A percentile compares a stretch with the other conserved stretches of the same genome.
Conservation (phyloP, 345 rosid genomes). For the Citrus mangshanensis region DNA sequence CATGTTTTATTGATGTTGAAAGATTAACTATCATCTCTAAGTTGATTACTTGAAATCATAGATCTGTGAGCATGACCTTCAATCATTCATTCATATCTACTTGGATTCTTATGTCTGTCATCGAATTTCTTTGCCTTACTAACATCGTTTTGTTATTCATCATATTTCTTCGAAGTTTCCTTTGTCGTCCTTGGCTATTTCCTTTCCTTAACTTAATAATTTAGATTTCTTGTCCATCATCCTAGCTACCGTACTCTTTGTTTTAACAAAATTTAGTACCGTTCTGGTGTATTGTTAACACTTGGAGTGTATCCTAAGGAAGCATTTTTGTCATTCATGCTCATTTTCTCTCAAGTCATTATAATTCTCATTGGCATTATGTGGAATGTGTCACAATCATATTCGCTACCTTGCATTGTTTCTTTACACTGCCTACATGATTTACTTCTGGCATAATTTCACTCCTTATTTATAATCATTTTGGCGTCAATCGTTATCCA, state of each 20-base stretch:
- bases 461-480: neutral
- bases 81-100: too few species aligned
- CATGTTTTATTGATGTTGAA: neutral
- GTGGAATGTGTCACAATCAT: neutral
- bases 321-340: neutral
- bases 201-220: neutral
- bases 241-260: too few species aligned
- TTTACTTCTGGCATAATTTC: neutral
- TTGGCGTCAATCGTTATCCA: too few species aligned
- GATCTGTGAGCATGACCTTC: neutral
- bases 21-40: neutral
- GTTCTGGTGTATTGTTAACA: neutral
- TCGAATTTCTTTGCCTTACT: neutral
- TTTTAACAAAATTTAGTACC: neutral
- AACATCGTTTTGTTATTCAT: neutral
- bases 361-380: neutral
- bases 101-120: too few species aligned
- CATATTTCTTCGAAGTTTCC: neutral
- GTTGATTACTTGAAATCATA: neutral
- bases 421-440: neutral
- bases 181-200: neutral
- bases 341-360: neutral
- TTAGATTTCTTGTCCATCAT: too few species aligned
- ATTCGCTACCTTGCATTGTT: neutral
- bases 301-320: neutral